Evolutionary conservation across 805 yeast genomes (phyloP), one percentile per base, ranked within the genome.

Genomic region (Wickerhamiella azymoides): DNA sequence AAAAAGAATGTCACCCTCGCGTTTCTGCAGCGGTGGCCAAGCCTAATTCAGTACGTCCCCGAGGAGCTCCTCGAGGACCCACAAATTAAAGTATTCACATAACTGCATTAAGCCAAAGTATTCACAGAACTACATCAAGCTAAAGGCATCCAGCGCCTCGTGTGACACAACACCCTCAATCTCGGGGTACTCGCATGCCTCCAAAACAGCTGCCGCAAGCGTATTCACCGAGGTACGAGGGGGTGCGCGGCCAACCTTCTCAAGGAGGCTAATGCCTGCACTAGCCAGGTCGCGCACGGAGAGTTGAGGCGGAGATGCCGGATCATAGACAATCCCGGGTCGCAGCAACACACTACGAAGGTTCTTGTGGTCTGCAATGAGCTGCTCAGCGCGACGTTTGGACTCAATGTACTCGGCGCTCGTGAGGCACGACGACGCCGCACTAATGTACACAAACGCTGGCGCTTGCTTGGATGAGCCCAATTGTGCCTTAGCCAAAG

Each of bases 241-340:
- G 41, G n/a, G 74, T 37, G 5, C 55, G 48, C 17, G 64, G 58
- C 50, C 79, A 76, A 13, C 70, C 64, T 46, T 61, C 58, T 51
- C 71, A 67, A 37, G 72, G 62, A 3, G 69, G 25, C 39, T 69
- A 65, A 81, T 59, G 61, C 18, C 56, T 50, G 47, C 69, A 72
- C 39, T 79, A 49, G 1, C 64, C 47, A 10, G 65, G 62, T 47
- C 84, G 62, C 21, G 62, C 51, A 7, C 57, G 52, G 2, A 57
- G 30, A 32, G 16, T 33, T 36, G 13, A 47, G 32, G 21, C 40
- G 25, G 35, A 45, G 18, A 56, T 56, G 32, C 68, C 74, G 57
- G 45, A 21, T 84, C 93, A 56, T 65, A 81, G 86, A 86, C 78
- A 54, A 85, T 76, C 0, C 93, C 93, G 0, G 96, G 96, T 49